Conservation (phyloP, 176 grass and related monocot genomes). For the Aegilops sharonensis region DNA sequence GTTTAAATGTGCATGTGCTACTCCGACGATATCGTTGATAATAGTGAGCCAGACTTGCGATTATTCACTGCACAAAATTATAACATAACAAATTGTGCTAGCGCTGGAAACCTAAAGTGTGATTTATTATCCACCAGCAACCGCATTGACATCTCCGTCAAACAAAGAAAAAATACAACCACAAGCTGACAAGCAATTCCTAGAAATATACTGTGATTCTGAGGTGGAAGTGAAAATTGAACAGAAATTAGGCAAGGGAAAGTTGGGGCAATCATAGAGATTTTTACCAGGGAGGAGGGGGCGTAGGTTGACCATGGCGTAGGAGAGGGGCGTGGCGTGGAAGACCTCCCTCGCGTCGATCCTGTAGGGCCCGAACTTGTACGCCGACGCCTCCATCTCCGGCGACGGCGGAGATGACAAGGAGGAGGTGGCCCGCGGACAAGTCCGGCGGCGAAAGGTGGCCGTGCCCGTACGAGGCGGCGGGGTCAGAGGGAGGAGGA, state of each 20-base stretch:
- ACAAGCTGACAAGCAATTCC: neutral
- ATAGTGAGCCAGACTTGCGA: too few species aligned
- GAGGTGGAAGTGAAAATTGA: too few species aligned
- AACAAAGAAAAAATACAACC: neutral
- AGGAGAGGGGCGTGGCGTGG: slow-evolving; percentile 73
- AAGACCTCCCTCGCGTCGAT: slow-evolving; percentile 78
- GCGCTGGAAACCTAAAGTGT: neutral
- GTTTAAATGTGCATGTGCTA: neutral
- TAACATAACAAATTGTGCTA: neutral
- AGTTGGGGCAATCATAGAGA: neutral
- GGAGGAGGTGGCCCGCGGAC: neutral
- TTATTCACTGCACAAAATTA: too few species aligned
- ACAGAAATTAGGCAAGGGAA: neutral
- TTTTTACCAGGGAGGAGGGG: slow-evolving; percentile 68
- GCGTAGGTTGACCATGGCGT: slow-evolving; percentile 86
- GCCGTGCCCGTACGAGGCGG: neutral
- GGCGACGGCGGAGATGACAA: neutral
- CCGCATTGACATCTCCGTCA: neutral
- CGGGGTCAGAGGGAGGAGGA: neutral
- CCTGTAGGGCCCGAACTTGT: slow-evolving; percentile 79
- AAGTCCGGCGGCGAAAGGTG: neutral
- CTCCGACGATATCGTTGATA: neutral
- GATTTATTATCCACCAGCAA: neutral
- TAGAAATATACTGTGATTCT: neutral
- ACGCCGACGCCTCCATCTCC: slow-evolving; percentile 33